Conservation (phyloP, 2,329 filamentous ascomycete species). For the Aspergillus piperis region DNA sequence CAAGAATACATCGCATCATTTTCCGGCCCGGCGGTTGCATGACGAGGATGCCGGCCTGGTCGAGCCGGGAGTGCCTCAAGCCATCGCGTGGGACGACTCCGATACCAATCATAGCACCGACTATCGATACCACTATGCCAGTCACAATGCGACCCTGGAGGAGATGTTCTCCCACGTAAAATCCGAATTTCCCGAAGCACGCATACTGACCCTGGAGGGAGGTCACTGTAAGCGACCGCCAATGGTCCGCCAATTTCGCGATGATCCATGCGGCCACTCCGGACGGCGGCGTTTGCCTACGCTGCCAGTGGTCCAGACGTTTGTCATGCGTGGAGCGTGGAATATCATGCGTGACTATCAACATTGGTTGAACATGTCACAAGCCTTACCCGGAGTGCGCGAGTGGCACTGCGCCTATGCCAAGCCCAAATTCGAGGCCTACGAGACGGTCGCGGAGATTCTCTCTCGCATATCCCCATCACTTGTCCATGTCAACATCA, state of each 20-base stretch:
- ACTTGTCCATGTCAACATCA: conserved; percentile 66
- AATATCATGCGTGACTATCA: conserved; percentile 67
- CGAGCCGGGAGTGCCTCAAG: conserved; percentile 26
- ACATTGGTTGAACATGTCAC: conserved; percentile 64
- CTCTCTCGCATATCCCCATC: conserved; percentile 59
- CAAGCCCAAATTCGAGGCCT: conserved; percentile 73
- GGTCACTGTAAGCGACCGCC: conserved; percentile 75
- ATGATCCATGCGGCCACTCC: conserved; percentile 31
- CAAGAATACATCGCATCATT: conserved; percentile 49
- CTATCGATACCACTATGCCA: conserved; percentile 35
- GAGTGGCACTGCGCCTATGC: conserved; percentile 59
- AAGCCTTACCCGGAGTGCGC: conserved; percentile 65
- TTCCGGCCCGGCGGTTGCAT: conserved; percentile 26
- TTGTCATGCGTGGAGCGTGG: conserved; percentile 76
- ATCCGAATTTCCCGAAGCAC: conserved; percentile 60
- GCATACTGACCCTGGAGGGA: conserved; percentile 72
- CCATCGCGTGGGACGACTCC: conserved; percentile 30
- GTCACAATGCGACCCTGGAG: conserved; percentile 69
- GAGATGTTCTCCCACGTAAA: conserved; percentile 68
- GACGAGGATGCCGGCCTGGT: conserved; percentile 26
- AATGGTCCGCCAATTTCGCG: conserved; percentile 61
- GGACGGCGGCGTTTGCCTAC: conserved; percentile 45
- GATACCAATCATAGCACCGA: conserved; percentile 28
- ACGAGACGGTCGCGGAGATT: conserved; percentile 67
- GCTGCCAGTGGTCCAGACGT: conserved; percentile 62